phyloP scores from a whole-genome alignment of 2,329 filamentous ascomycete genomes.

The Pestalotiopsis sp. region DNA sequence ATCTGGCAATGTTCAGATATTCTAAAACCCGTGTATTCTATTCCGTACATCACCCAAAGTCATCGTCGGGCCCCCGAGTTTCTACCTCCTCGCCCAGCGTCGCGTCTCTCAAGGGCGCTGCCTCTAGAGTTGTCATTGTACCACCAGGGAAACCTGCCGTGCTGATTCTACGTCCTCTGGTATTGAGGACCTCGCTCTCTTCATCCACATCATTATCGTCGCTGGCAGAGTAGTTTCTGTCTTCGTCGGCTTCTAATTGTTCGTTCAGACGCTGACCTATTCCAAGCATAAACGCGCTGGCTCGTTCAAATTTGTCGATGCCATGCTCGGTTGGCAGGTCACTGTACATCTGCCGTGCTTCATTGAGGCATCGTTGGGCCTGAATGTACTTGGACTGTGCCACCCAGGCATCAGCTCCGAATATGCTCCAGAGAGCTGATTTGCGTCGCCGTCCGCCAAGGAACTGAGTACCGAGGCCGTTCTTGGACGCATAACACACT shows the following conservation, averaged over 20 bases:
- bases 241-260: slow-evolving; percentile 41
- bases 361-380: slow-evolving; percentile 76
- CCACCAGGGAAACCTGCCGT: slow-evolving; percentile 49
- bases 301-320: slow-evolving; percentile 52
- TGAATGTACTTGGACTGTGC: slow-evolving; percentile 76
- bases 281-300: slow-evolving; percentile 54
- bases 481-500: slow-evolving; percentile 78
- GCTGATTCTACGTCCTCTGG: slow-evolving; percentile 58
- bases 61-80: slow-evolving; percentile 25
- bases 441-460: slow-evolving; percentile 80
- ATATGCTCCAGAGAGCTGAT: slow-evolving; percentile 84
- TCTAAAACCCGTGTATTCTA: not conserved
- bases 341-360: slow-evolving; percentile 62
- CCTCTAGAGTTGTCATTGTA: slow-evolving; percentile 47
- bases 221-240: slow-evolving; percentile 21
- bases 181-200: slow-evolving; percentile 47
- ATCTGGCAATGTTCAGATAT: not conserved
- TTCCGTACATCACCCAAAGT: slow-evolving; percentile 26
- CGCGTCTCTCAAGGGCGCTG: slow-evolving; percentile 45
- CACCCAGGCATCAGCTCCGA: slow-evolving; percentile 85
- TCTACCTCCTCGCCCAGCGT: slow-evolving; percentile 22
- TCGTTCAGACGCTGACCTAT: slow-evolving; percentile 54
- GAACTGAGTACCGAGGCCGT: slow-evolving; percentile 64
- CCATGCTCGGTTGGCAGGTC: slow-evolving; percentile 52
- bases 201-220: slow-evolving; percentile 28